phyloP scores from a whole-genome alignment of 2,329 filamentous ascomycete genomes.

The Berkeleyomyces rouxiae region DNA sequence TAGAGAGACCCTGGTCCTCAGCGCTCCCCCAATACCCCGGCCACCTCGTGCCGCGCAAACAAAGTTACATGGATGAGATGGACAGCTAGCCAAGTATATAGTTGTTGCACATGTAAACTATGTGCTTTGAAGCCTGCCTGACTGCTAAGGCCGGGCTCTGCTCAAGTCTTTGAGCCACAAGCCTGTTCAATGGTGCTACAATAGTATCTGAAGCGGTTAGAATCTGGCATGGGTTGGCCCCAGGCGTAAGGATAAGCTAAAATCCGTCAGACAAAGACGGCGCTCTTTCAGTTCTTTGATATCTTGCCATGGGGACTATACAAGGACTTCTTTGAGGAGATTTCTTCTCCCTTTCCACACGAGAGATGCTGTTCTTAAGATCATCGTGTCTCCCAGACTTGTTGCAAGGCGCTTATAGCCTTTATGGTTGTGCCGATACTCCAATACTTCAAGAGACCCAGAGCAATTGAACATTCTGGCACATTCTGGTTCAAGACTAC shows the following conservation, averaged over 20 bases:
- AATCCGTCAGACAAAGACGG: not conserved
- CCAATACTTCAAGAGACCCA: too few relatives aligned
- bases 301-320: not conserved
- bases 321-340: not conserved
- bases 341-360: not conserved
- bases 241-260: slow-evolving; percentile 3
- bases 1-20: not conserved
- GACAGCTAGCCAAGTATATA: too few relatives aligned
- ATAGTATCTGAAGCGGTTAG: not conserved
- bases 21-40: not conserved
- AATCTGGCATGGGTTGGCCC: not conserved
- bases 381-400: too few relatives aligned
- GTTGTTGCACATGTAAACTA: not conserved
- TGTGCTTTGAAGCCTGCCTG: not conserved
- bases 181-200: not conserved
- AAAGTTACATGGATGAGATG: too few relatives aligned
- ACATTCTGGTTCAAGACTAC: not conserved
- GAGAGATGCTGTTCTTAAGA: not conserved
- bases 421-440: too few relatives aligned
- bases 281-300: not conserved
- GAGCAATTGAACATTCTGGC: too few relatives aligned
- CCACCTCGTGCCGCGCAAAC: not conserved
- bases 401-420: too few relatives aligned
- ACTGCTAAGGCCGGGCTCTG: not conserved
- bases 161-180: not conserved